Evolutionary conservation across 257 asterid species (phyloP).

Genomic region (Scutellaria baicalensis): DNA sequence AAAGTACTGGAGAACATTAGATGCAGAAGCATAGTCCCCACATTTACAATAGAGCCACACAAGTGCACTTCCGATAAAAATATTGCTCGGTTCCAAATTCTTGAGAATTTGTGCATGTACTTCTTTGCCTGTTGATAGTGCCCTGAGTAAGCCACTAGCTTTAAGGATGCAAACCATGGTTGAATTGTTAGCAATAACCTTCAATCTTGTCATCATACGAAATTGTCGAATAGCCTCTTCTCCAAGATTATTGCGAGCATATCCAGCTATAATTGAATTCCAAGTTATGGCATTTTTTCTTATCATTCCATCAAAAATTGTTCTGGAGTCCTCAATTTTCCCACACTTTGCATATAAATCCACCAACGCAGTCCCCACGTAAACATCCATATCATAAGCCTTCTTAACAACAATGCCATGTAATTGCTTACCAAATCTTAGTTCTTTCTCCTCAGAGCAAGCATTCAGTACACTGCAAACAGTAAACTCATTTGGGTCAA

Average conservation of each 20-base stretch:
- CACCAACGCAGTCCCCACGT: conserved; percentile 60
- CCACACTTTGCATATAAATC: conserved; percentile 86
- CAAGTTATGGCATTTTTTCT: conserved; percentile 63
- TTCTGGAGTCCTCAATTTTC: conserved; percentile 42
- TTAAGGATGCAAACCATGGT: conserved; percentile 76
- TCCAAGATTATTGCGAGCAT: conserved; percentile 73
- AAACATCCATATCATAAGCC: conserved; percentile 52
- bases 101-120: conserved; percentile 71
- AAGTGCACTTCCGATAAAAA: conserved; percentile 63
- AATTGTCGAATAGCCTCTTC: conserved; percentile 55
- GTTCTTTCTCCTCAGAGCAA: conserved; percentile 68
- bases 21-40: conserved; percentile 56
- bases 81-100: conserved; percentile 40
- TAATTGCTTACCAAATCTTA: conserved; percentile 61
- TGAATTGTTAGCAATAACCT: conserved; percentile 39
- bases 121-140: conserved; percentile 62
- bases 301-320: conserved; percentile 61
- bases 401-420: conserved; percentile 60
- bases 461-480: conserved; percentile 66
- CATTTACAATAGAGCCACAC: conserved; percentile 87
- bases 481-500: conserved; percentile 73
- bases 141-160: conserved; percentile 66
- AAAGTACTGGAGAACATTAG: conserved; percentile 54
- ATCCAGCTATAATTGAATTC: conserved; percentile 78
- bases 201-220: conserved; percentile 56